phyloP scores from a whole-genome alignment of 495 filamentous ascomycete genomes.

The Xylaria cubensis region DNA sequence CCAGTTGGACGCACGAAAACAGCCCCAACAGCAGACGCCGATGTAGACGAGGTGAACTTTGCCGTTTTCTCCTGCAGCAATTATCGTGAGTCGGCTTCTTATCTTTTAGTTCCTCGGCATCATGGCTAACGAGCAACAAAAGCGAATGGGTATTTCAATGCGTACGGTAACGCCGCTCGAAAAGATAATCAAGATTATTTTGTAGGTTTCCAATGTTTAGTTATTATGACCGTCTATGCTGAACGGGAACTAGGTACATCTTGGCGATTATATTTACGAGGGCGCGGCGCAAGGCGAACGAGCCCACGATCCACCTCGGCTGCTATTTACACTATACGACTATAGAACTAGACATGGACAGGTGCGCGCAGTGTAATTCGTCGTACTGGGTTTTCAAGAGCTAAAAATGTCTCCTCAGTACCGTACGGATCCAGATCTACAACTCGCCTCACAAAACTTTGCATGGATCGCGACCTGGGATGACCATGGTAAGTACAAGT shows the following conservation, averaged over 20 bases:
- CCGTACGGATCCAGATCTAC: conserved; percentile 66
- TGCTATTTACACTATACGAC: conserved; percentile 57
- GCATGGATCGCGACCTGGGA: conserved; percentile 77
- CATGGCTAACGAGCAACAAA: conserved; percentile 18
- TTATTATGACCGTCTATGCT: not conserved
- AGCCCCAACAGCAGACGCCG: conserved; percentile 49
- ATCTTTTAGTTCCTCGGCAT: not conserved
- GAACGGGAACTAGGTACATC: conserved; percentile 49
- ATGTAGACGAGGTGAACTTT: conserved; percentile 52
- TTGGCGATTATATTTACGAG: conserved; percentile 77
- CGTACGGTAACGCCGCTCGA: conserved; percentile 68
- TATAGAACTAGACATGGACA: conserved; percentile 58
- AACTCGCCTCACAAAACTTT: conserved; percentile 62
- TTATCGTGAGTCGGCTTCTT: conserved; percentile 49
- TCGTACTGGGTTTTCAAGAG: not conserved
- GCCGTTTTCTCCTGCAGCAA: conserved; percentile 66
- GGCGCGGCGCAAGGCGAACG: conserved; percentile 41
- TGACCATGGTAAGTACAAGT: conserved; percentile 57
- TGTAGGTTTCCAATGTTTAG: conserved; percentile 5
- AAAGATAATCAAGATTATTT: conserved; percentile 74
- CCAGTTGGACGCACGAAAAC: conserved; percentile 63
- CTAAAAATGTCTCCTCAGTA: conserved; percentile 46
- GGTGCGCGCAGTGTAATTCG: conserved; percentile 23
- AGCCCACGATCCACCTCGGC: conserved; percentile 33
- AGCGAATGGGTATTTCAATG: conserved; percentile 64